Evolutionary conservation across 2,329 filamentous ascomycete species (phyloP), one percentile per base, ranked within the genome.

Genomic region (Hawksworthiomyces lignivorus): DNA sequence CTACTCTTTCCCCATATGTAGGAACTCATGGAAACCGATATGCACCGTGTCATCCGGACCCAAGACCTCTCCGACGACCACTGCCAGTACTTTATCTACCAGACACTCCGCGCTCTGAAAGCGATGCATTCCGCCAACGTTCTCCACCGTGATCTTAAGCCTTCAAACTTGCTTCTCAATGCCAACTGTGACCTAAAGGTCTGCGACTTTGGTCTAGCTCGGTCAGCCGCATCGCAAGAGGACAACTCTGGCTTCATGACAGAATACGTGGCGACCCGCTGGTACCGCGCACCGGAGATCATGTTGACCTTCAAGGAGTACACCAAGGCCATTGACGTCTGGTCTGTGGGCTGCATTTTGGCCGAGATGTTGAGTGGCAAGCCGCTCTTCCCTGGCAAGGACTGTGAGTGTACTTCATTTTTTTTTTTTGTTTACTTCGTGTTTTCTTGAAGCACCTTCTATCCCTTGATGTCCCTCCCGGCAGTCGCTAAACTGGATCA

Each of bases 161-260:
- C 92, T 2, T 97, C 90, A 47, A 98, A 98, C 62, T 70, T 98
- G 47, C 81, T 98, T 20, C 76, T 98, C 49, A 98, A 98, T 61
- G 92, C 92, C 58, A 98, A 98, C 67, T 98, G 92, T 66, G 92
- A 98, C 68, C 74, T 98, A 54, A 98, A 98, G 68, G 92, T 98
- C 54, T 98, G 92, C 68, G 92, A 98, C 64, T 98, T 98, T 58
- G 92, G 92, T 59, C 79, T 98, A 44, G 92, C 92, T 36, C 82
- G 89, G 58, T 97, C 90, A 9, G 92, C 92, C 11, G 92, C 92
- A 8, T 96, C 90, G 9, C 94, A 94, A 53, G 92, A 98, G 60
- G 92, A 98, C 65, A 98, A 98, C 68, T 96, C 90, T n/a, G 92
- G 92, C 18, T 98, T 98, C 77, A 98, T 98, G 92, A 98, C 92